phyloP scores from a whole-genome alignment of 2,329 filamentous ascomycete species.

The Pseudopyrenochaeta lycopersici region DNA sequence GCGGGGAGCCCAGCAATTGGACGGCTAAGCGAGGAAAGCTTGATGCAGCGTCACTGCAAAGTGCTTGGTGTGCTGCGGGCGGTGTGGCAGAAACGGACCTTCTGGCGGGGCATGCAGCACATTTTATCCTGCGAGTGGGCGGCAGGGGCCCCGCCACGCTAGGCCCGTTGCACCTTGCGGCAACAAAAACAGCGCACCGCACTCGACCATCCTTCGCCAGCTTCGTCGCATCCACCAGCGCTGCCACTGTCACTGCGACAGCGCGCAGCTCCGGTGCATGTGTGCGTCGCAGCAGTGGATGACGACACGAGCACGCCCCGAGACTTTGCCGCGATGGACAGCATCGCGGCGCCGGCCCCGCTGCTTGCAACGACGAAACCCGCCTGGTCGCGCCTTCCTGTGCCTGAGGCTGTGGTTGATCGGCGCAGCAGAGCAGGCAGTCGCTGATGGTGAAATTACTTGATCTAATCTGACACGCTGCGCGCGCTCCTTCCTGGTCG shows the following conservation, averaged over 20 bases:
- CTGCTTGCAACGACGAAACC: conserved; percentile 30
- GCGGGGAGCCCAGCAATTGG: conserved; percentile 14
- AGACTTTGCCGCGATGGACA: conserved; percentile 27
- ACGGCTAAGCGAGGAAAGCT: conserved; percentile 26
- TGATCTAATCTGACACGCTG: conserved; percentile 68
- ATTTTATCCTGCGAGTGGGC: not conserved
- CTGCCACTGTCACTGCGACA: not conserved
- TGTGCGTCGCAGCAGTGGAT: conserved; percentile 37
- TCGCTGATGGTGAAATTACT: conserved; percentile 64
- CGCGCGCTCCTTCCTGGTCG: conserved; percentile 15
- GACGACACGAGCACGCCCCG: conserved; percentile 48
- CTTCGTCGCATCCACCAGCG: conserved; percentile 21
- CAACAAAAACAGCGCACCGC: conserved; percentile 5
- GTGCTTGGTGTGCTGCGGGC: conserved; percentile 5
- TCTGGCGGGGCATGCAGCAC: conserved; percentile 1
- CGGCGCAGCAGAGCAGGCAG: conserved; percentile 22
- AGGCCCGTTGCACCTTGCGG: conserved; percentile 4
- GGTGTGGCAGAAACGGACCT: conserved; percentile 6
- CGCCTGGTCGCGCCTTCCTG: conserved; percentile 11
- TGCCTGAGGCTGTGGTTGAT: conserved; percentile 31
- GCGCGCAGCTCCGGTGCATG: conserved; percentile 11
- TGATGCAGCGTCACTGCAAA: conserved; percentile 3
- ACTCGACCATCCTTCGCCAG: conserved; percentile 8
- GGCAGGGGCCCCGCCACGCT: conserved; percentile 2
- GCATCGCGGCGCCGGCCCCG: conserved; percentile 14